Conservation (phyloP, 108 stramenopile species). For the Aurantiochytrium sp. region DNA sequence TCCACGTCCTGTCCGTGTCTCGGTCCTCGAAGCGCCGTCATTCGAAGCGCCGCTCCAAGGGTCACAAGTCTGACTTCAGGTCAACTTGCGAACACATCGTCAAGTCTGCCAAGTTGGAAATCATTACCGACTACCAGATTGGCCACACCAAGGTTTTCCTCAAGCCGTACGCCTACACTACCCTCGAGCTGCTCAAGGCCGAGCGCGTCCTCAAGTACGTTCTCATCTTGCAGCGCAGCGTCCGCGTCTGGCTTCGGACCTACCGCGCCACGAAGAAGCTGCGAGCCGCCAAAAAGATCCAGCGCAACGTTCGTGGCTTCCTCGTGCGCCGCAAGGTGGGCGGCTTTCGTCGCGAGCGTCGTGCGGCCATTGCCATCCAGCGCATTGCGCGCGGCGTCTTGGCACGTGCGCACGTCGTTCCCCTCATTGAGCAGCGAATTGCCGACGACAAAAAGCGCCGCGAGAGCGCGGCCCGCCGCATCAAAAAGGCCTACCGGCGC, state of each 20-base stretch:
- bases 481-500: background rate
- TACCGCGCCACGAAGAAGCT: slow-evolving; percentile 51
- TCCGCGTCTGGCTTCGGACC: slow-evolving; percentile 60
- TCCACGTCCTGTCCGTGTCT: slow-evolving; percentile 24
- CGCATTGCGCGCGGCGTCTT: slow-evolving; percentile 31
- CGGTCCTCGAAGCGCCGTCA: background rate
- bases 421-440: slow-evolving; percentile 34
- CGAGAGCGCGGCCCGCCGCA: background rate
- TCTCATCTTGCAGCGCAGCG: slow-evolving; percentile 71
- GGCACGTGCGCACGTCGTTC: slow-evolving; percentile 40
- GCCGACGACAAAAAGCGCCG: background rate
- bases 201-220: slow-evolving; percentile 64
- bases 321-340: slow-evolving; percentile 10
- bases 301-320: slow-evolving; percentile 66
- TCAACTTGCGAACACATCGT: background rate
- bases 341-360: background rate
- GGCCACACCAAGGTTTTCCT: slow-evolving; percentile 85
- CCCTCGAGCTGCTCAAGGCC: slow-evolving; percentile 69
- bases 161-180: slow-evolving; percentile 79
- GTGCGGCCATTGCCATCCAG: slow-evolving; percentile 45
- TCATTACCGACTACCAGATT: slow-evolving; percentile 50
- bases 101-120: background rate
- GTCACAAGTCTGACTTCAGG: background rate
- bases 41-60: background rate
- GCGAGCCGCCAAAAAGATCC: slow-evolving; percentile 59